Evolutionary conservation across 2,329 filamentous ascomycete genomes (phyloP).

Genomic region (Zymoseptoria brevis): DNA sequence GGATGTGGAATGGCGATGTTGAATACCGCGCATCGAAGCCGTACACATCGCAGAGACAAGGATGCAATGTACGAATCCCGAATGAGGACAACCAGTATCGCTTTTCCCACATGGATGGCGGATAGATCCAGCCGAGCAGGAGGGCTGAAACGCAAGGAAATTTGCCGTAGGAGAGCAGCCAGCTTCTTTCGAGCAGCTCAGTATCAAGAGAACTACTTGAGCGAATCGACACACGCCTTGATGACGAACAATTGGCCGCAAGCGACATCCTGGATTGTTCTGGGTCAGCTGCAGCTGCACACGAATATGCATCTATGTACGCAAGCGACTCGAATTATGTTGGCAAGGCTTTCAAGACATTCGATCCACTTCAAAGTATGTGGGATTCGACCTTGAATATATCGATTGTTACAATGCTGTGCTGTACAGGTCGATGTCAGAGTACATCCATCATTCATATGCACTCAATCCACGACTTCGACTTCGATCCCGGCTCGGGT

Average conservation of each 20-base stretch:
- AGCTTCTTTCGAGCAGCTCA: neutral
- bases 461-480: neutral
- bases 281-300: neutral
- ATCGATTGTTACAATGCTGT: neutral
- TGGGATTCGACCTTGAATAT: neutral
- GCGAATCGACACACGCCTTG: neutral
- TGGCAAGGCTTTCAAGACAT: neutral
- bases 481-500: neutral
- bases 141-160: neutral
- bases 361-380: neutral
- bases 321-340: neutral
- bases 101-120: neutral
- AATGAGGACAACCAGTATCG: neutral
- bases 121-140: neutral
- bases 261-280: neutral
- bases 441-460: neutral
- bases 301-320: neutral
- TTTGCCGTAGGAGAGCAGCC: neutral
- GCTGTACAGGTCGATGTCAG: neutral
- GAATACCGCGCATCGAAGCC: too few species aligned
- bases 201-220: neutral
- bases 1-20: neutral
- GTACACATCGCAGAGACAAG: neutral
- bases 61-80: neutral
- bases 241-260: neutral